Conservation (phyloP, 768 basidiomycete genomes). For the Boletus coccyginus region DNA sequence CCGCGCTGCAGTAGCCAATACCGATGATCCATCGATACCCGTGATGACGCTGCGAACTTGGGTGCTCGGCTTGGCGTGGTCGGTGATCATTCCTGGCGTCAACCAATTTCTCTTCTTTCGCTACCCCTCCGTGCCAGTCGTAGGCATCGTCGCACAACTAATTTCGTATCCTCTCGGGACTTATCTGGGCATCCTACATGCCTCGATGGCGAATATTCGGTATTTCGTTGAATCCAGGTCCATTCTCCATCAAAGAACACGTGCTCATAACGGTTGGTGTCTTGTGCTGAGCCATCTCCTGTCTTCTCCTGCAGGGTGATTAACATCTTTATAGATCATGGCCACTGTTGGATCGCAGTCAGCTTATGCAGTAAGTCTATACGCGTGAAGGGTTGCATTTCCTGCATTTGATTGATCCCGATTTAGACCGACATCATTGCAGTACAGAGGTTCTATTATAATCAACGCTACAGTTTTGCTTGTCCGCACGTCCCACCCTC, state of each 20-base stretch:
- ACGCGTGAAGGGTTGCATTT: conserved; percentile 2
- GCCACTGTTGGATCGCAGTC: conserved; percentile 56
- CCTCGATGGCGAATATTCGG: conserved; percentile 60
- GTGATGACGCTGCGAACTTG: conserved; percentile 65
- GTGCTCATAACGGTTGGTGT: conserved; percentile 56
- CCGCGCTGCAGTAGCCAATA: conserved; percentile 65
- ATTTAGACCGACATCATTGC: conserved; percentile 63
- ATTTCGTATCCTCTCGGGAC: conserved; percentile 69
- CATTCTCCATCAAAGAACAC: conserved; percentile 76
- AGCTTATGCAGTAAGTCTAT: conserved; percentile 54
- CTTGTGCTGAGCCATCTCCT: conserved; percentile 30
- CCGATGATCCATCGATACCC: conserved; percentile 64
- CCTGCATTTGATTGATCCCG: not conserved
- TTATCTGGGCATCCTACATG: conserved; percentile 47
- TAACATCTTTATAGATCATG: conserved; percentile 42
- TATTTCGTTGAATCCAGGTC: conserved; percentile 67
- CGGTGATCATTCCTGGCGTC: conserved; percentile 60
- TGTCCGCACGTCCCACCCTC: conserved; percentile 37
- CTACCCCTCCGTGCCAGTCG: conserved; percentile 62
- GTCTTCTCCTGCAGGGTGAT: conserved; percentile 2
- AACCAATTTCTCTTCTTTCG: conserved; percentile 82
- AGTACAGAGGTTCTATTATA: conserved; percentile 73
- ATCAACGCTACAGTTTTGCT: conserved; percentile 58
- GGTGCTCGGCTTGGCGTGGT: conserved; percentile 69
- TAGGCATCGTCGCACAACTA: conserved; percentile 67